A percentile compares a stretch with the other conserved stretches of the same genome.
phyloP scores from a whole-genome alignment of 2,329 filamentous ascomycete species.

The Aspergillus sp. region DNA sequence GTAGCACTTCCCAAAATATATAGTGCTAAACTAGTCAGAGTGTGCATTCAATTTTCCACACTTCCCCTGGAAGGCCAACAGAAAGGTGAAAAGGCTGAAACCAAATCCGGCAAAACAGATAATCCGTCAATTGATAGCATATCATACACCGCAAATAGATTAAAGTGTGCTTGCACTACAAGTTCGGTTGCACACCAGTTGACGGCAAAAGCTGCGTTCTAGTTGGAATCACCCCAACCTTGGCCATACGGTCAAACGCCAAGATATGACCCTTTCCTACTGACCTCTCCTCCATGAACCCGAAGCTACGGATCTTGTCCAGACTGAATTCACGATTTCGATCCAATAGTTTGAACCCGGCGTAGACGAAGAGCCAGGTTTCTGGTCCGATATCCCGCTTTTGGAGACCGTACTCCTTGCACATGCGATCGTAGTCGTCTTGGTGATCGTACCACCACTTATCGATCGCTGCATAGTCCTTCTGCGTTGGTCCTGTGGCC shows the following conservation, averaged over 20 bases:
- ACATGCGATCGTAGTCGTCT: constrained; percentile 23
- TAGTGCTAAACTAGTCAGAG: too few relatives aligned
- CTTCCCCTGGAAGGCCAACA: too few relatives aligned
- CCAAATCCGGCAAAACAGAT: too few relatives aligned
- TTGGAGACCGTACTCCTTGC: constrained; percentile 19
- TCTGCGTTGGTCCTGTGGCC: constrained; percentile 9
- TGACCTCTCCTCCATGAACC: constrained; percentile 25
- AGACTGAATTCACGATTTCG: constrained; percentile 24
- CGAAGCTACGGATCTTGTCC: constrained; percentile 26
- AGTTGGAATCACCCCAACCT: constrained; percentile 10
- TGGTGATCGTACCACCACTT: constrained; percentile 25
- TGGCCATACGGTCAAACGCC: constrained; percentile 13
- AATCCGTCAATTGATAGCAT: too few relatives aligned
- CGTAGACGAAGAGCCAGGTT: constrained; percentile 22
- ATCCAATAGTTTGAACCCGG: constrained; percentile 18
- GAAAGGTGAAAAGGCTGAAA: too few relatives aligned
- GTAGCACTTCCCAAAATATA: too few relatives aligned
- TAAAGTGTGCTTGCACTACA: background rate
- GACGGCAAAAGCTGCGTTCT: background rate
- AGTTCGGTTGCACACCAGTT: background rate
- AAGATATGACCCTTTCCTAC: constrained; percentile 20
- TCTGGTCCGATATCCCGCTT: constrained; percentile 13
- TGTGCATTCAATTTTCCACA: too few relatives aligned
- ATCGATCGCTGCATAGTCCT: constrained; percentile 19
- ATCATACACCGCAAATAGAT: too few relatives aligned